Conservation (phyloP, 371 early-diverging fungal species). For the Batkoa obscura region DNA sequence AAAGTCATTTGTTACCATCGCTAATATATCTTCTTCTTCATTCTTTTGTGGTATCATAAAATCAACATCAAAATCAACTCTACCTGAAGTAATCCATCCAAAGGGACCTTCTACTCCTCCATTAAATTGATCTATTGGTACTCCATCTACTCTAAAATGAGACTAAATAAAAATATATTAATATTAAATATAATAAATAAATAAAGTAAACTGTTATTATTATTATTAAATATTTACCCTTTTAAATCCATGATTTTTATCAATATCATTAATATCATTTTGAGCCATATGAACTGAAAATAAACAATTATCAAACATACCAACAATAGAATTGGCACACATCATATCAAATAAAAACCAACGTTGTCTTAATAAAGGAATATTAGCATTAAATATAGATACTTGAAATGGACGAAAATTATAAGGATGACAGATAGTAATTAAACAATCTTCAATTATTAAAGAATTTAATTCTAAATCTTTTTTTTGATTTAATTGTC, state of each 20-base stretch:
- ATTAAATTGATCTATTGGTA: constrained; percentile 82
- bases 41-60: constrained; percentile 54
- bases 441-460: constrained; percentile 43
- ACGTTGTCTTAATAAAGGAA: constrained; percentile 66
- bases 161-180: constrained; percentile 18
- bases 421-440: constrained; percentile 56
- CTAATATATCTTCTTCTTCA: constrained; percentile 26
- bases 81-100: constrained; percentile 84
- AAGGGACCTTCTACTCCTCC: constrained; percentile 72
- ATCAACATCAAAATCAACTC: constrained; percentile 59
- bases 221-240: not conserved
- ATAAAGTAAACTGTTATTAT: too few species aligned
- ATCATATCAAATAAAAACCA: constrained; percentile 86
- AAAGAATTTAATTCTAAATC: constrained; percentile 67
- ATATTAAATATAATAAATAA: not conserved
- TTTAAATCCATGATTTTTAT: not conserved
- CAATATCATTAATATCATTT: not conserved
- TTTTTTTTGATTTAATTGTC: constrained; percentile 46
- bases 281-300: constrained; percentile 82
- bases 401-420: constrained; percentile 74
- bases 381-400: constrained; percentile 66
- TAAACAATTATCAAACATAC: constrained; percentile 82
- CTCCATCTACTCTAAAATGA: constrained; percentile 73
- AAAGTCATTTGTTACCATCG: constrained; percentile 50
- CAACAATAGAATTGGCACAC: constrained; percentile 75